A percentile compares a stretch with the other conserved stretches of the same genome.
phyloP scores from a whole-genome alignment of 768 basidiomycete genomes.

The Panaeolus papilionaceus region DNA sequence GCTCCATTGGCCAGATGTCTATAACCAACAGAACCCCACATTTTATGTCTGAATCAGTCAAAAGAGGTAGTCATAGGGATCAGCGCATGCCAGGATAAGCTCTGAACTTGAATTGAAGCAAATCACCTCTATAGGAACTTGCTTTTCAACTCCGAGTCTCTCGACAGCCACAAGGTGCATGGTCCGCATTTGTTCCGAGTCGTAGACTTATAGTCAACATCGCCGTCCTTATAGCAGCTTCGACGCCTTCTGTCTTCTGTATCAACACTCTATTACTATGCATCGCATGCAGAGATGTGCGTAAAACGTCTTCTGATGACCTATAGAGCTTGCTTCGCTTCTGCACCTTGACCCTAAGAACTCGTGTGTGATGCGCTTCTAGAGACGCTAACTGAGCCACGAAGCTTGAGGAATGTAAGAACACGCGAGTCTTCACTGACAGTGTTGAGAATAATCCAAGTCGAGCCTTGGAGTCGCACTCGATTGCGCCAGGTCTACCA shows the following conservation, averaged over 20 bases:
- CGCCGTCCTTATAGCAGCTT: conserved; percentile 5
- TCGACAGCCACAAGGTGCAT: not conserved
- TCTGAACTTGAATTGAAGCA: not conserved
- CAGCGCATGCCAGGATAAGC: not conserved
- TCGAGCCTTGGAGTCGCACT: no score
- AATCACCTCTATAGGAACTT: not conserved
- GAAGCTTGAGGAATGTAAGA: not conserved
- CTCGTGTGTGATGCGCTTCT: not conserved
- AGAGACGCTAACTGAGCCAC: not conserved
- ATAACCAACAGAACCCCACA: not conserved
- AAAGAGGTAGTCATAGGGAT: not conserved
- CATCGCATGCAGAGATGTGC: conserved; percentile 3
- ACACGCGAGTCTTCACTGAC: no score
- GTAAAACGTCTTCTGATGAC: not conserved
- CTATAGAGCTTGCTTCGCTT: not conserved
- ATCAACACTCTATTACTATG: conserved; percentile 8
- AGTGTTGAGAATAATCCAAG: no score
- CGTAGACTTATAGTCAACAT: not conserved
- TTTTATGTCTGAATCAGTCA: not conserved
- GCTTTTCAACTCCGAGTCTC: not conserved
- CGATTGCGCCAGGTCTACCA: not conserved
- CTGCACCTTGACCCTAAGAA: not conserved
- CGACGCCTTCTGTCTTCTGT: not conserved
- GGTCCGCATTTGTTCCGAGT: conserved; percentile 1
- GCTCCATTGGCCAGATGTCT: not conserved